Evolutionary conservation across 305 asterid genomes (phyloP), one percentile per base, ranked within the genome.

Genomic region (Andrographis paniculata): DNA sequence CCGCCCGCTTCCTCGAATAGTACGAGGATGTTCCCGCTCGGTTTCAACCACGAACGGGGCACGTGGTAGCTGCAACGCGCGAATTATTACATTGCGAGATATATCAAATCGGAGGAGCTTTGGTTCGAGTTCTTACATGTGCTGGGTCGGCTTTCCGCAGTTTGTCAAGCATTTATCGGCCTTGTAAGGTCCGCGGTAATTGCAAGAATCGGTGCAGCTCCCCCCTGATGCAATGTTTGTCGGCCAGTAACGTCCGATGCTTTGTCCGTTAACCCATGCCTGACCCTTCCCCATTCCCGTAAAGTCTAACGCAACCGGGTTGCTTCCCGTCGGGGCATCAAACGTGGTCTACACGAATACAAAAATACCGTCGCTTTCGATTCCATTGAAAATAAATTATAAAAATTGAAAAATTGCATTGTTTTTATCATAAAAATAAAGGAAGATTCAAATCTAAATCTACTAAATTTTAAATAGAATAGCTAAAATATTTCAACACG

Each of bases 1-100:
- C 99, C 99, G 14, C 97, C 97, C 16, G 17, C 55, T 76, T 92
- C 94, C 77, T 92, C 99, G 33, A 92, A 79, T 68, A 92, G 41
- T 40, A 92, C 97, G 2, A 92, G 50, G 48, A 71, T 50, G 22
- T 92, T 92, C 18, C 80, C 97, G 28, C 67, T 72, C 9, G 91
- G 72, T 59, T 83, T 42, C 19, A 91, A 72, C 95, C 95, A 87
- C 6, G 78, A 77, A 53, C 95, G 97, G 30, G 99, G 99, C 47
- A 92, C 87, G 8, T 92, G 99, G 52, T 92, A 87, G 42, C 99
- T 87, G 87, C 61, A 70, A 48, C 8, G 12, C 38, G 12, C 4
- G 8, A 33, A 4, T 6, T 2, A 33, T 33, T 1, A 33, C 0
- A 13, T 9, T 13, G 11, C 12, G 9, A 33, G 13, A 1, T 24